Percentiles rank a stretch among this genome's conserved stretches.
phyloP scores from a whole-genome alignment of 306 rosid genomes.

The Calophaca sinica region DNA sequence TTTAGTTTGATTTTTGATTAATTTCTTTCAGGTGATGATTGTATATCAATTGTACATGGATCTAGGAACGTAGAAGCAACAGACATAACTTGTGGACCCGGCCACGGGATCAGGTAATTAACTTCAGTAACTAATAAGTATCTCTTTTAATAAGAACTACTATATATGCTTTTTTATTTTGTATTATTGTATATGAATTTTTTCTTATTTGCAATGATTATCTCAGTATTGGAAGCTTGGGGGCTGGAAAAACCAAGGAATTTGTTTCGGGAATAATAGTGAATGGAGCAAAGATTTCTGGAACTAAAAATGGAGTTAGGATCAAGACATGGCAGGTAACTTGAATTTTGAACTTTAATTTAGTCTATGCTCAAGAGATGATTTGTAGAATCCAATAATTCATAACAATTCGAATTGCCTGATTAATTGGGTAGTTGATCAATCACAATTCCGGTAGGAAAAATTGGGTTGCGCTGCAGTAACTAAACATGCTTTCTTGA shows the following conservation, averaged over 20 bases:
- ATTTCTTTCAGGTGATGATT: constrained; percentile 72
- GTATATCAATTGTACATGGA: constrained; percentile 82
- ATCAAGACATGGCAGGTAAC: constrained; percentile 88
- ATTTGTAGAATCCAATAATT: no score
- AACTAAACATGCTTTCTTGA: no score
- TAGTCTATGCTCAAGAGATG: no score
- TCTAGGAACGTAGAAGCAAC: constrained; percentile 61
- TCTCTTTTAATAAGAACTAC: background rate
- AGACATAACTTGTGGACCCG: constrained; percentile 82
- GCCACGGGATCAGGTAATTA: constrained; percentile 87
- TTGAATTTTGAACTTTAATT: no score
- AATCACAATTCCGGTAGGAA: no score
- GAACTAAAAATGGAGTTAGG: constrained; percentile 81
- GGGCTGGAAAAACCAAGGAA: constrained; percentile 56
- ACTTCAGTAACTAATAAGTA: background rate
- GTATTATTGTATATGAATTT: background rate
- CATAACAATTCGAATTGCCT: no score
- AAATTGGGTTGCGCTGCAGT: no score
- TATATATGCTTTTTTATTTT: background rate
- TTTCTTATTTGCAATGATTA: constrained; percentile 7
- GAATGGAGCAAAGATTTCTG: constrained; percentile 67
- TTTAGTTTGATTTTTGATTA: constrained; percentile 18
- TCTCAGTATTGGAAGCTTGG: constrained; percentile 84
- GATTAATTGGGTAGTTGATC: no score
- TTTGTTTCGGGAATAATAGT: constrained; percentile 67